Percentiles rank a stretch among this genome's conserved stretches.
Evolutionary conservation across 1,139 yeast species (phyloP).

Genomic region (Saccharomyces hybrid): DNA sequence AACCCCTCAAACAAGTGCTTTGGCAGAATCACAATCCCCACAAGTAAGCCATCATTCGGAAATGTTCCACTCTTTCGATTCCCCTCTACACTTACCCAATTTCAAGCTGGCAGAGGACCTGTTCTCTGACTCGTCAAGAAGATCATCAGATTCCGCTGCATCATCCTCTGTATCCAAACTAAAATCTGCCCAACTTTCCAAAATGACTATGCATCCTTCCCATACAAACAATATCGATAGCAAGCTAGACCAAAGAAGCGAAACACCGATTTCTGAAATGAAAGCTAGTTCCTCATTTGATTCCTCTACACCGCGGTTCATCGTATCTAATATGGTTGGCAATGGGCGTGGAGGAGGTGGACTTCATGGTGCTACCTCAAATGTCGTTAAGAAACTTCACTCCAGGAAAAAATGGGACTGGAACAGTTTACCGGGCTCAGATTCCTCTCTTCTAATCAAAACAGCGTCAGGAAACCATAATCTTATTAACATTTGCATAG

Average conservation of each 20-base stretch:
- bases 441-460: conserved; percentile 7
- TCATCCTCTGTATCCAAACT: not conserved
- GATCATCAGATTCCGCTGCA: not conserved
- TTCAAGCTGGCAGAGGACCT: not conserved
- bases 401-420: conserved; percentile 17
- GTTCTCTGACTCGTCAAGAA: not conserved
- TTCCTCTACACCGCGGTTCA: not conserved
- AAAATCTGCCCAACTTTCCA: not conserved
- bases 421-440: conserved; percentile 17
- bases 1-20: not conserved
- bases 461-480: conserved; percentile 5
- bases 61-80: not conserved
- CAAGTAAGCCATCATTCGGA: not conserved
- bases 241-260: not conserved
- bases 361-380: conserved; percentile 7
- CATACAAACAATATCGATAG: not conserved
- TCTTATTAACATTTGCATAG: conserved; percentile 10
- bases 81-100: not conserved
- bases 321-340: not conserved
- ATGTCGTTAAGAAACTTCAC: conserved; percentile 12
- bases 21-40: not conserved
- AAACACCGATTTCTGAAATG: not conserved
- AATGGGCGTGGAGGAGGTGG: not conserved
- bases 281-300: not conserved
- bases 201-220: not conserved